Evolutionary conservation across 306 rosid species (phyloP).

Genomic region (Gastrolobium bilobum): DNA sequence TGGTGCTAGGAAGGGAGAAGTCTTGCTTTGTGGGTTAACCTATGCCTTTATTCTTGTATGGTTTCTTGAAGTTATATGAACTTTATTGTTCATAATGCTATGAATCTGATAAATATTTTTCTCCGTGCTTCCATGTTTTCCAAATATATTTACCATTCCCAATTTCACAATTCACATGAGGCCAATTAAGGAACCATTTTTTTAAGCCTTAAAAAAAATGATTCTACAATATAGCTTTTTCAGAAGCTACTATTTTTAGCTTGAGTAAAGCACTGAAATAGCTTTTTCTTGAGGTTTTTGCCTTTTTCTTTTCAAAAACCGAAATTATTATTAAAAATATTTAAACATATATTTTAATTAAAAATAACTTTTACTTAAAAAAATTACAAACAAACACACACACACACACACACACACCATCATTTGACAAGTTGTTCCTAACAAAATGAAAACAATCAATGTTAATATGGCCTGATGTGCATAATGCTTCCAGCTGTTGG

Average conservation of each 20-base stretch:
- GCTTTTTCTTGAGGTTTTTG: too few species aligned
- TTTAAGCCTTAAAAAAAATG: too few species aligned
- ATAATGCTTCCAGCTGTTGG: constrained; percentile 18
- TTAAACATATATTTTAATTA: too few species aligned
- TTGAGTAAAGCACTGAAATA: too few species aligned
- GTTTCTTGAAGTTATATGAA: constrained; percentile 13
- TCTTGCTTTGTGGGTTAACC: constrained; percentile 32
- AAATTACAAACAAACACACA: too few species aligned
- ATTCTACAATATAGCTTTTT: too few species aligned
- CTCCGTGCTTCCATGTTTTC: constrained; percentile 6
- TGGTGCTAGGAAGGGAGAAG: constrained; percentile 17
- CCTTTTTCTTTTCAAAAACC: too few species aligned
- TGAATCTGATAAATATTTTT: neutral
- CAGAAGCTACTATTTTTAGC: too few species aligned
- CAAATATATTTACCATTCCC: constrained; percentile 5
- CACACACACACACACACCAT: too few species aligned
- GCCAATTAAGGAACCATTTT: neutral
- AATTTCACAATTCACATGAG: neutral
- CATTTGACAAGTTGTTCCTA: constrained; percentile 1
- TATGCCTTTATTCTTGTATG: constrained; percentile 3
- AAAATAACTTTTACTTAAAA: too few species aligned
- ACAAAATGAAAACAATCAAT: constrained; percentile 4
- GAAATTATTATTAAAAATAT: too few species aligned
- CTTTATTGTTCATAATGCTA: constrained; percentile 15
- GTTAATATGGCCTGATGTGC: constrained; percentile 27